Evolutionary conservation across 495 filamentous ascomycete genomes (phyloP).

Genomic region (Cenococcum geophilum): DNA sequence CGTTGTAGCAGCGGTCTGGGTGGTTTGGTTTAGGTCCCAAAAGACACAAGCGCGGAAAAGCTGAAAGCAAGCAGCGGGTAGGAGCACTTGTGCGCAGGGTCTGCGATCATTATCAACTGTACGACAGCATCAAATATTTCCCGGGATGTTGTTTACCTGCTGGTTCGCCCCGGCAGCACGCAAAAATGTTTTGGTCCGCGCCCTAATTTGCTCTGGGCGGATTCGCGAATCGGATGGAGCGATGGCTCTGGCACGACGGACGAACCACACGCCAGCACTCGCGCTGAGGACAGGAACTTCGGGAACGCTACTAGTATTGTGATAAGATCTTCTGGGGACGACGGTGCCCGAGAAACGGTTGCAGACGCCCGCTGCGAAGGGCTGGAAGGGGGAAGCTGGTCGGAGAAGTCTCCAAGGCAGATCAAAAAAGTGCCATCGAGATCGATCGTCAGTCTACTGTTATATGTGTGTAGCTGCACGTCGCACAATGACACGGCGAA

Average conservation of each 20-base stretch:
- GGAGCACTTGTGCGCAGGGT: slow-evolving; percentile 8
- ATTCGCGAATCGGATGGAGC: slow-evolving; percentile 26
- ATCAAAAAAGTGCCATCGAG: not conserved
- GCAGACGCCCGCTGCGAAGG: slow-evolving; percentile 4
- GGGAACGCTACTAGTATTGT: slow-evolving; percentile 8
- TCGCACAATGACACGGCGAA: slow-evolving; percentile 11
- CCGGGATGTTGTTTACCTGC: slow-evolving; percentile 28
- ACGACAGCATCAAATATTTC: slow-evolving; percentile 7
- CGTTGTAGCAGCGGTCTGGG: slow-evolving; percentile 20
- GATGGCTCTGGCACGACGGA: slow-evolving; percentile 16
- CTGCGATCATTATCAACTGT: slow-evolving; percentile 20
- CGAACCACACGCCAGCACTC: slow-evolving; percentile 19
- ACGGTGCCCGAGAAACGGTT: slow-evolving; percentile 17
- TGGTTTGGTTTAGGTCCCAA: not conserved
- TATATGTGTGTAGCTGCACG: slow-evolving; percentile 2
- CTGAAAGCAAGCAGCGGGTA: slow-evolving; percentile 4
- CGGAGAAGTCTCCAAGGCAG: not conserved
- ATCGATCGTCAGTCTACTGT: not conserved
- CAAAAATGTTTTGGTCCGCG: not conserved
- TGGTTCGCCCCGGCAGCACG: not conserved
- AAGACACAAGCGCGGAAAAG: slow-evolving; percentile 15
- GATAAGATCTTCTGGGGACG: slow-evolving; percentile 18
- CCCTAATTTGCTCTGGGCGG: slow-evolving; percentile 1
- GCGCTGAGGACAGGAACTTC: slow-evolving; percentile 20
- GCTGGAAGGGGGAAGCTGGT: not conserved